Evolutionary conservation across 768 basidiomycete species (phyloP).

Genomic region (Rhizopogon salebrosus): DNA sequence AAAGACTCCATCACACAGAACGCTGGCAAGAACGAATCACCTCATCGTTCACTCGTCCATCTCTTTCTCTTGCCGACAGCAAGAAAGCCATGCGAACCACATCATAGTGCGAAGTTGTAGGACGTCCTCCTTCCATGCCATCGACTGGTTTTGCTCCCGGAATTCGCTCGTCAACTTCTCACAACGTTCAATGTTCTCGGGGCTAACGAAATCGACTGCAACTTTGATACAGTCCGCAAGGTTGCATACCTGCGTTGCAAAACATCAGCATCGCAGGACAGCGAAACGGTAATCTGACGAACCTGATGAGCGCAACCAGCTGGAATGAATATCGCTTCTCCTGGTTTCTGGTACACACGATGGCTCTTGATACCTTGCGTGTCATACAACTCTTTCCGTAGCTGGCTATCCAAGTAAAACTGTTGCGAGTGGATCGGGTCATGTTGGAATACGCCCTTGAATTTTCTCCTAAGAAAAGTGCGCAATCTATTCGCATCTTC

Average conservation of each 20-base stretch:
- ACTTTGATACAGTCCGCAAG: conserved; percentile 95
- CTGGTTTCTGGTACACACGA: conserved; percentile 84
- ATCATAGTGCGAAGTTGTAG: conserved; percentile 88
- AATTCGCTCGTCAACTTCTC: conserved; percentile 85
- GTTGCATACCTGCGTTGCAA: conserved; percentile 68
- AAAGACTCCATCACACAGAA: conserved; percentile 17
- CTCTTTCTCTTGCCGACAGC: conserved; percentile 43
- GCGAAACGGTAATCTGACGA: conserved; percentile 13
- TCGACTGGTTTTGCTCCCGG: conserved; percentile 80
- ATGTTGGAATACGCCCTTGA: conserved; percentile 45
- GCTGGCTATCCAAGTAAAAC: conserved; percentile 70
- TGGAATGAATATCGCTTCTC: conserved; percentile 93
- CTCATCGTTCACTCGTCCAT: conserved; percentile 23
- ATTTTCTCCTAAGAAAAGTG: conserved; percentile 63
- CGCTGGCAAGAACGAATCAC: not conserved
- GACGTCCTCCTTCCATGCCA: conserved; percentile 93
- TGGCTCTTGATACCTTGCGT: conserved; percentile 70
- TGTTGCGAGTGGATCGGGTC: conserved; percentile 93
- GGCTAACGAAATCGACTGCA: conserved; percentile 90
- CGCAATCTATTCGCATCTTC: conserved; percentile 79
- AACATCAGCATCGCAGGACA: not conserved
- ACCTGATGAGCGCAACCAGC: conserved; percentile 93
- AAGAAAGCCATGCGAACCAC: conserved; percentile 90
- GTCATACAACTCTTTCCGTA: conserved; percentile 65
- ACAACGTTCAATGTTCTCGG: conserved; percentile 86